These are phyloP conservation scores for Hygrocybe punicea DNA, from an alignment of 768 basidiomycete species.

Conservation along the genomic window DNA sequence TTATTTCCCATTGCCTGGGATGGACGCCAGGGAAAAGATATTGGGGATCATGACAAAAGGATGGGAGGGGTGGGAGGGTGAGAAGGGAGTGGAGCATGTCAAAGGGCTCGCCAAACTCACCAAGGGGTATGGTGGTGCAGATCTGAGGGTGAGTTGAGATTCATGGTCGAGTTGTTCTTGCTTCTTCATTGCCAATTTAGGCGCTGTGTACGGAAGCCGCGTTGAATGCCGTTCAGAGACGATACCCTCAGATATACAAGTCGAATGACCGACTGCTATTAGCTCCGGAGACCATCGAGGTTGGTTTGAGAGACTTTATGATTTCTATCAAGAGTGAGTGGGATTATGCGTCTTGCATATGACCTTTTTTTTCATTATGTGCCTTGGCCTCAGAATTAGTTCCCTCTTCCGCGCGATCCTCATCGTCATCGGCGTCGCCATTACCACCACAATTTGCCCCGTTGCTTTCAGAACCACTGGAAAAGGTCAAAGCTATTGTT, in stretches of 20 bases:
- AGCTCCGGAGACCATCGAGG: slow-evolving; percentile 78
- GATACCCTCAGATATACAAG: slow-evolving; percentile 97
- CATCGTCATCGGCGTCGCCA: slow-evolving; percentile 79
- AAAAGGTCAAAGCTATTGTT: slow-evolving; percentile 70
- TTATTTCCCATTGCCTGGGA: slow-evolving; percentile 87
- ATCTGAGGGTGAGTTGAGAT: slow-evolving; percentile 69
- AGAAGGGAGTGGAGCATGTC: slow-evolving; percentile 19
- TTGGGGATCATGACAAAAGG: slow-evolving; percentile 83
- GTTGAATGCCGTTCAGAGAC: slow-evolving; percentile 90
- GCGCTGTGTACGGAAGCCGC: slow-evolving; percentile 97
- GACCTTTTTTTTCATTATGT: background rate
- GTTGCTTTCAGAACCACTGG: slow-evolving; percentile 64
- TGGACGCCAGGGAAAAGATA: slow-evolving; percentile 85
- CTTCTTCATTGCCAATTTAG: slow-evolving; percentile 34
- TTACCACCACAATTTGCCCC: slow-evolving; percentile 83
- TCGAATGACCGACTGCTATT: slow-evolving; percentile 80
- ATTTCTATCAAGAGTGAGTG: slow-evolving; percentile 88
- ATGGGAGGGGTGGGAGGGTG: slow-evolving; percentile 79
- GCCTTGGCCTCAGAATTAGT: slow-evolving; percentile 63
- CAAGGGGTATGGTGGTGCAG: slow-evolving; percentile 97
- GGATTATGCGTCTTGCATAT: slow-evolving; percentile 2
- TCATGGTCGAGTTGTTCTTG: slow-evolving; percentile 7
- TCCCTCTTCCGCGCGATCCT: slow-evolving; percentile 90
- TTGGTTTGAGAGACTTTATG: slow-evolving; percentile 92
- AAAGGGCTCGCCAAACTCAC: slow-evolving; percentile 79